These are phyloP conservation scores for Tuber aestivum DNA, from an alignment of 495 filamentous ascomycete genomes.

Conservation along the genomic window DNA sequence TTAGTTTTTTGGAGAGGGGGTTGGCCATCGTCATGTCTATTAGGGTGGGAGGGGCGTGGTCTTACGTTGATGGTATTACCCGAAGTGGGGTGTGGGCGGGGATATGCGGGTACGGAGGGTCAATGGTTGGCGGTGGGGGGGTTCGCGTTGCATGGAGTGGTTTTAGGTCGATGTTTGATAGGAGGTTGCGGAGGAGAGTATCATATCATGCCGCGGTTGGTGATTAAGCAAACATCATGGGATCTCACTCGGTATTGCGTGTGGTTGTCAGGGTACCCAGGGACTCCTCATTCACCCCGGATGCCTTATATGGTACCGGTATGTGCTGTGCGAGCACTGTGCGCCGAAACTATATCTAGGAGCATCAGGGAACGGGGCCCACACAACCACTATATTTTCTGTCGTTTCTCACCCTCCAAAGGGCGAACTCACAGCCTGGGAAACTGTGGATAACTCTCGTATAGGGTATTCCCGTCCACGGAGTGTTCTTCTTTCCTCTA, in stretches of 20 bases:
- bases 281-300: too few species aligned
- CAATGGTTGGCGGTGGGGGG: background rate
- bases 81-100: background rate
- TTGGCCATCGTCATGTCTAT: background rate
- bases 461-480: background rate
- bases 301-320: too few species aligned
- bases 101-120: background rate
- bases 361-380: background rate
- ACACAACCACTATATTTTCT: background rate
- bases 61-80: background rate
- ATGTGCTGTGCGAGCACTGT: too few species aligned
- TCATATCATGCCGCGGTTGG: background rate
- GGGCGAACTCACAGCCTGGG: background rate
- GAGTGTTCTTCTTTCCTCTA: background rate
- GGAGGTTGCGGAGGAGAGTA: background rate
- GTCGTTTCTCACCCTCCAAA: background rate
- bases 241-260: background rate
- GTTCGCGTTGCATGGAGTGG: too few species aligned
- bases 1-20: conserved; percentile 47
- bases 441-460: background rate
- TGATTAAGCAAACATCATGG: background rate
- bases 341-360: background rate
- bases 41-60: background rate
- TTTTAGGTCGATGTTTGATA: background rate
- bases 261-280: too few species aligned